Base-by-base conservation (phyloP, 2,329 filamentous ascomycete genomes). In the Aspergillus glaucus region DNA sequence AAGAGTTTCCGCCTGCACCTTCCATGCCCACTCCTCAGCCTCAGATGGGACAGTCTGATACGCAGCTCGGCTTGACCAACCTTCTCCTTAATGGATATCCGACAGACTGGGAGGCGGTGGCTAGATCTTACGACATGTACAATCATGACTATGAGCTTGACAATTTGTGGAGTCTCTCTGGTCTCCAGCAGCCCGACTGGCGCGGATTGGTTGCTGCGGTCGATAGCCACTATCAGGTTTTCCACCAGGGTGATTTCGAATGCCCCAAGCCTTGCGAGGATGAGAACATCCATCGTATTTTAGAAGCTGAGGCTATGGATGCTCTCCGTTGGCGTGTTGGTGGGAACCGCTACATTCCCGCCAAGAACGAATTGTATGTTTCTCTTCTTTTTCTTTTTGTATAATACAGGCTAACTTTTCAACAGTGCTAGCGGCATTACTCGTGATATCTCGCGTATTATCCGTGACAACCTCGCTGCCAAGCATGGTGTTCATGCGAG, bases 301-400 rank as follows among this genome's bases (percentile, higher is more conserved):
- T 73, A 22, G 55, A 63, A 19, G 61, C 68, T 10, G 59, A 69
- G 8, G 52, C 59, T n/a, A 55, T 59, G 4, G 50, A 60, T 3
- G 54, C 60, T 45, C 52, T 70, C 4, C 55, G 56, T 8, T 72
- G 69, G 69, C 60, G 69, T 30, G 60, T 73, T 37, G 65, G 69
- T 15, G 66, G 67, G 12, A 51, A 48, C 14, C 46, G 57, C 4
- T 57, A 63, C 22, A 47, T 50, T 12, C 50, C 64, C 39, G 67
- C 66, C 12, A 61, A 62, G n/a, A 66, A 67, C 46, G 68, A 72
- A 53, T 73, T 73, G 70, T 72, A 65, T 47, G 68, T 62, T 43
- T 45, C 36, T 2, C 2, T 15, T 6, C 7, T 45, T 10, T 21
- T 34, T 3, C 22, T 46, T 43, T 40, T 37, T 48, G 24, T 41